Evolutionary conservation across 2,329 filamentous ascomycete species (phyloP).

Genomic region (Cladosporium sp.): DNA sequence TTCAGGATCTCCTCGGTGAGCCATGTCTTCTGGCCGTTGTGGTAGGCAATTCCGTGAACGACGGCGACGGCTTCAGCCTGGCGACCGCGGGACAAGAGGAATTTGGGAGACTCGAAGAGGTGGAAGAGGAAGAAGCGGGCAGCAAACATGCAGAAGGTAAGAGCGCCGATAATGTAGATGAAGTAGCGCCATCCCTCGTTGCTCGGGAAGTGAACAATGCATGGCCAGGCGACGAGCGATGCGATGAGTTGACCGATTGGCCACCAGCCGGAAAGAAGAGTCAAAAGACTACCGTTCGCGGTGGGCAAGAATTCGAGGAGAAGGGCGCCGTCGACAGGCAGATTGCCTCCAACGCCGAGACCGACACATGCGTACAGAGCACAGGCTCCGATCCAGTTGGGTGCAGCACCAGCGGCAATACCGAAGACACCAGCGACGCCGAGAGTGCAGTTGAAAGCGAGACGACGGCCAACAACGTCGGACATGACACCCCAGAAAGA

Average conservation of each 20-base stretch:
- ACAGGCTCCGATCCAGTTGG: conserved; percentile 57
- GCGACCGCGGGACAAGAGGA: conserved; percentile 72
- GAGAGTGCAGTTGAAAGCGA: conserved; percentile 80
- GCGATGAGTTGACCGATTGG: conserved; percentile 77
- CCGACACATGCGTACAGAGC: conserved; percentile 48
- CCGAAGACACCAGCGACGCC: conserved; percentile 72
- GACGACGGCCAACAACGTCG: conserved; percentile 74
- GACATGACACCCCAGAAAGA: conserved; percentile 79
- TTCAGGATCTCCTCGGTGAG: conserved; percentile 71
- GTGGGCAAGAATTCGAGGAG: conserved; percentile 79
- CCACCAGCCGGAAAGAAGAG: conserved; percentile 85
- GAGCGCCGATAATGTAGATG: conserved; percentile 67
- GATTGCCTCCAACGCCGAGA: conserved; percentile 61
- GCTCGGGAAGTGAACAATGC: conserved; percentile 46
- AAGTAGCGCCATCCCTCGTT: conserved; percentile 76
- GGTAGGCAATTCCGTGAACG: conserved; percentile 74
- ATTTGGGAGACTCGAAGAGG: conserved; percentile 84
- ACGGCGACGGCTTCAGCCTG: conserved; percentile 79
- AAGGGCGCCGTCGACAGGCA: conserved; percentile 76
- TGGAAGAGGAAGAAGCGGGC: conserved; percentile 78
- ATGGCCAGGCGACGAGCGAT: conserved; percentile 49
- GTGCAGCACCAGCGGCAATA: conserved; percentile 66
- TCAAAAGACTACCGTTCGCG: conserved; percentile 70
- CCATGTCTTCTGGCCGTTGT: conserved; percentile 65
- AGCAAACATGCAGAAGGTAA: conserved; percentile 76